Evolutionary conservation across 768 basidiomycete genomes (phyloP).

Genomic region (Pulveroboletus sp.): DNA sequence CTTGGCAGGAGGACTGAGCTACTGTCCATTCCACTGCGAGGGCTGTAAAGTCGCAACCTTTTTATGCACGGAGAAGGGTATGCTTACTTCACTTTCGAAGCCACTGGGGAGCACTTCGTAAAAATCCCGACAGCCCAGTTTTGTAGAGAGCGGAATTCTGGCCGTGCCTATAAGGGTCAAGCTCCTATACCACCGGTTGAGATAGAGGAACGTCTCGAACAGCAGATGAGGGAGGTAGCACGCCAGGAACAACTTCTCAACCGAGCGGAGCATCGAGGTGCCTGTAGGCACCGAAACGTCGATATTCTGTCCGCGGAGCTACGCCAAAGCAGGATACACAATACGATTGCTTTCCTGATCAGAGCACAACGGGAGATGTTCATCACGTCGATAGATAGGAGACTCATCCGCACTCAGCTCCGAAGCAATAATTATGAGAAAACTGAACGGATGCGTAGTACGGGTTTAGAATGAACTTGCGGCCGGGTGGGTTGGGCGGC

Average conservation of each 20-base stretch:
- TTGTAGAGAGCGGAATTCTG: too few relatives aligned
- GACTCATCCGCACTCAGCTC: neutral
- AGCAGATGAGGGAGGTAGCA: neutral
- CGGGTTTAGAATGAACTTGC: neutral
- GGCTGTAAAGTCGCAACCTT: too few relatives aligned
- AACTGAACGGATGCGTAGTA: too few relatives aligned
- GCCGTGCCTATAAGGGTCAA: neutral
- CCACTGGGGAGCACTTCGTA: too few relatives aligned
- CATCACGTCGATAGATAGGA: neutral
- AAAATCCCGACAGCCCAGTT: too few relatives aligned
- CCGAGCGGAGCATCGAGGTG: constrained; percentile 3
- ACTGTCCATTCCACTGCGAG: too few relatives aligned
- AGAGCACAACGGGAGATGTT: neutral
- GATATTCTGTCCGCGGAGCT: constrained; percentile 13
- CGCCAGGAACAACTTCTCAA: constrained; percentile 3
- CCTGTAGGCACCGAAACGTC: constrained; percentile 5
- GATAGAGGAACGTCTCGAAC: neutral
- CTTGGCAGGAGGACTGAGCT: too few relatives aligned
- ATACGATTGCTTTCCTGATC: neutral
- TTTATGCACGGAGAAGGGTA: constrained; percentile 10
- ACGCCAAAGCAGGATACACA: neutral
- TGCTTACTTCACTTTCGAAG: neutral
- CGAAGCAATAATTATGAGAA: too few relatives aligned
- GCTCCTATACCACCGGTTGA: neutral
- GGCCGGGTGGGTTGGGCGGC: constrained; percentile 1